phyloP scores from a whole-genome alignment of 345 rosid species.

The Fremontodendron californicum region DNA sequence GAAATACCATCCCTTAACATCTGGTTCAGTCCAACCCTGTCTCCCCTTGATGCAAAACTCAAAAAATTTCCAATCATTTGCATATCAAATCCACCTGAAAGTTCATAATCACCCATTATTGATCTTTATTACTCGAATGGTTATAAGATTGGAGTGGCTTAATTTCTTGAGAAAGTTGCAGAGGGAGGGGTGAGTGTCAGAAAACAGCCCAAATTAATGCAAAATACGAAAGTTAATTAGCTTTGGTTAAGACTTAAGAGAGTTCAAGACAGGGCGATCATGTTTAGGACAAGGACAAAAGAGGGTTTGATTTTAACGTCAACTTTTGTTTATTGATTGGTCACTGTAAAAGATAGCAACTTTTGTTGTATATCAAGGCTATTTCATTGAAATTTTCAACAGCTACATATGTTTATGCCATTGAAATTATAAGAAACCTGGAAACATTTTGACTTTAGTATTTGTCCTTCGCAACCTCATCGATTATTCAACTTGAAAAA shows the following conservation, averaged over 20 bases:
- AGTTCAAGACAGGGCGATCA: conserved; percentile 26
- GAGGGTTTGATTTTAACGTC: conserved; percentile 1
- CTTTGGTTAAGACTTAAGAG: neutral
- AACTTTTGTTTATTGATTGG: neutral
- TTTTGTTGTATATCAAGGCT: neutral
- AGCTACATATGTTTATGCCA: neutral
- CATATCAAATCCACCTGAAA: conserved; percentile 40
- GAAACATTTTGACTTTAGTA: neutral
- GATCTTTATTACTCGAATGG: neutral
- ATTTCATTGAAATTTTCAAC: neutral
- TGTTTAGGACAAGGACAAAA: conserved; percentile 16
- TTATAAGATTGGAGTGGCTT: neutral
- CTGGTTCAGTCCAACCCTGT: conserved; percentile 59
- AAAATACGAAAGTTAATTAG: neutral
- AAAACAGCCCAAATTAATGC: neutral
- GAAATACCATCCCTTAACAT: conserved; percentile 49
- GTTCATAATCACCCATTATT: conserved; percentile 20
- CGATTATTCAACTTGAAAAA: neutral
- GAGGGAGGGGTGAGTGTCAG: neutral
- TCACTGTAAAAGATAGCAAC: neutral
- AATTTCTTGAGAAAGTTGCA: neutral
- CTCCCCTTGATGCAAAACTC: conserved; percentile 61
- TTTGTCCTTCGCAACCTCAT: neutral
- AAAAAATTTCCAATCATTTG: conserved; percentile 56
- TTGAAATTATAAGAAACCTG: conserved; percentile 1